These are phyloP conservation scores for Paramarasmius palmivorus DNA, from an alignment of 1,284 basidiomycete genomes.

Conservation along the genomic window DNA sequence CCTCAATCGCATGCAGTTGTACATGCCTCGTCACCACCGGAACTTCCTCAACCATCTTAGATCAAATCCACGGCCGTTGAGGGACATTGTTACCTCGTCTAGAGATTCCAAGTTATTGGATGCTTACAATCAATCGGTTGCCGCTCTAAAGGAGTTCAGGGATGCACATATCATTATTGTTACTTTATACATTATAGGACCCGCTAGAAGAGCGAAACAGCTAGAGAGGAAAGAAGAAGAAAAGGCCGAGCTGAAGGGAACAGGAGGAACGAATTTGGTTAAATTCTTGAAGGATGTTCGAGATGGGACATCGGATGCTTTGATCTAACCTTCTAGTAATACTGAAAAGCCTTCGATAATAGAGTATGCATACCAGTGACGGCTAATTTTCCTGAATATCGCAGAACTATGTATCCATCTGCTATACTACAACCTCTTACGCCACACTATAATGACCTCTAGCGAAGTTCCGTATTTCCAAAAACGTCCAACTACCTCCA, in stretches of 20 bases:
- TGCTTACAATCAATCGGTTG: slow-evolving; percentile 75
- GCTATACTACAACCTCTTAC: too few relatives aligned
- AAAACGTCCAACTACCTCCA: too few relatives aligned
- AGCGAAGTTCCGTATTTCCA: too few relatives aligned
- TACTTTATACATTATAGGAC: slow-evolving; percentile 77
- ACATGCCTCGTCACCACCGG: slow-evolving; percentile 90
- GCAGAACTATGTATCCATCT: too few relatives aligned
- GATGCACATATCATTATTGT: slow-evolving; percentile 86
- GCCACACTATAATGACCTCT: too few relatives aligned
- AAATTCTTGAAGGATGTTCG: slow-evolving; percentile 78
- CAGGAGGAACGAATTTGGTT: slow-evolving; percentile 81
- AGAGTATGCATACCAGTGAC: too few relatives aligned
- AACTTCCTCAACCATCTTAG: slow-evolving; percentile 78
- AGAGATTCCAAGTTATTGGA: slow-evolving; percentile 37
- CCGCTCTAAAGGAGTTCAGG: slow-evolving; percentile 74
- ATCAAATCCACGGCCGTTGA: slow-evolving; percentile 52
- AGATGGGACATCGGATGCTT: slow-evolving; percentile 62
- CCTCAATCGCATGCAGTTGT: slow-evolving; percentile 79
- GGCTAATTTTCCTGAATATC: too few relatives aligned
- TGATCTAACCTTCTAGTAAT: too few relatives aligned
- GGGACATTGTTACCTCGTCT: slow-evolving; percentile 37
- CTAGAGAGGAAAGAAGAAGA: slow-evolving; percentile 10
- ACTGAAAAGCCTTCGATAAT: too few relatives aligned
- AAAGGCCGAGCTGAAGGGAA: slow-evolving; percentile 56
- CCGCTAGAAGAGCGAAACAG: slow-evolving; percentile 39